These are phyloP conservation scores for Thielaviopsis euricoi DNA, from an alignment of 2,329 filamentous ascomycete species.

Conservation along the genomic window DNA sequence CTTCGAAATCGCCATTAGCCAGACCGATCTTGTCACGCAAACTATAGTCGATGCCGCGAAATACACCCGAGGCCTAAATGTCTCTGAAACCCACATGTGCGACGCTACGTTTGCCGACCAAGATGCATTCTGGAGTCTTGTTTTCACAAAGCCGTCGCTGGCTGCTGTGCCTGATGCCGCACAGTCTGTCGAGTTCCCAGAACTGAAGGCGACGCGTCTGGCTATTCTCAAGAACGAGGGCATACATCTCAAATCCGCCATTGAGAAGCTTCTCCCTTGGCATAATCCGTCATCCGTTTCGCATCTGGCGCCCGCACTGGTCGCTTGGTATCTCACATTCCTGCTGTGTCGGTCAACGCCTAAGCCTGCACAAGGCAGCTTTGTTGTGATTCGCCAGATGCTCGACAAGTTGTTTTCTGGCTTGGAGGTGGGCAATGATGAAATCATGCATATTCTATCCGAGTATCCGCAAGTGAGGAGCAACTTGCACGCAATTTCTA, in stretches of 20 bases:
- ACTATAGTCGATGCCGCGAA: not conserved
- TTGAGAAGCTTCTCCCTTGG: conserved; percentile 5
- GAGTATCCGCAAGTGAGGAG: not conserved
- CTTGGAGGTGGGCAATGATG: not conserved
- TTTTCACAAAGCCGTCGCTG: conserved; percentile 1
- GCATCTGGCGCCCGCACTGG: not conserved
- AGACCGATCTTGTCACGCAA: not conserved
- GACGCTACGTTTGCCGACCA: conserved; percentile 5
- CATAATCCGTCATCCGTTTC: not conserved
- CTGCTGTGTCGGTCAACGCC: not conserved
- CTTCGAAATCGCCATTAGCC: conserved; percentile 6
- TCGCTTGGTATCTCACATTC: conserved; percentile 10
- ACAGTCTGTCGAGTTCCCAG: not conserved
- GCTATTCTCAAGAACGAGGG: not conserved
- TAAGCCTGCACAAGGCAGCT: not conserved
- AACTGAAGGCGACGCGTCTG: not conserved
- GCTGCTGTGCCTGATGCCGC: not conserved
- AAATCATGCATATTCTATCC: not conserved
- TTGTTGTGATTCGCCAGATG: conserved; percentile 6
- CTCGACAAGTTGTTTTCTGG: conserved; percentile 6
- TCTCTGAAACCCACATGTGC: not conserved
- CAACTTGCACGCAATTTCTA: not conserved
- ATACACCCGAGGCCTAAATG: not conserved
- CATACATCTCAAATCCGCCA: not conserved
- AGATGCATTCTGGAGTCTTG: conserved; percentile 9